A percentile compares a stretch with the other conserved stretches of the same genome.
Conservation (phyloP, 495 filamentous ascomycete species). For the Podospora australis region DNA sequence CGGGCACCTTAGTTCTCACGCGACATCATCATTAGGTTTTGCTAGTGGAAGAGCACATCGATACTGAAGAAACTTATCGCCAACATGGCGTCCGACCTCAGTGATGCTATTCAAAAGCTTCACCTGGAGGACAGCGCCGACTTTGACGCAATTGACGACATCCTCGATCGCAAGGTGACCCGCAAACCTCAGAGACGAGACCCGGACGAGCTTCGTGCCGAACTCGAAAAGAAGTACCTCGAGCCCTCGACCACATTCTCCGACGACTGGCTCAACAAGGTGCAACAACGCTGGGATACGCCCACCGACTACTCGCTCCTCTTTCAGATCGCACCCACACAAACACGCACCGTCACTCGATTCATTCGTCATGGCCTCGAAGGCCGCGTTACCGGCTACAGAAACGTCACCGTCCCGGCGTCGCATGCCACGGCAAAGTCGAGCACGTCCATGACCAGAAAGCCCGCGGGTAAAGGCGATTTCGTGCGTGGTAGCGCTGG, state of each 20-base stretch:
- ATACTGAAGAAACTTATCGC: neutral
- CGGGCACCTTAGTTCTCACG: neutral
- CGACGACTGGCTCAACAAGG: conserved; percentile 71
- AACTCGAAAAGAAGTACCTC: conserved; percentile 72
- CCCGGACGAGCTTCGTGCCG: conserved; percentile 52
- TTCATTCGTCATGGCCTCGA: conserved; percentile 91
- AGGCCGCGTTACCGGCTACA: conserved; percentile 88
- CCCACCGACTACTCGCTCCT: conserved; percentile 69
- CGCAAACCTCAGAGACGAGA: conserved; percentile 53
- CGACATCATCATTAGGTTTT: neutral
- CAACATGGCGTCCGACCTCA: conserved; percentile 36
- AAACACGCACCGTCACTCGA: conserved; percentile 85
- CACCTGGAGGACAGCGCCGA: conserved; percentile 23
- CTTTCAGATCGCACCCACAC: conserved; percentile 81
- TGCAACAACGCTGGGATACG: conserved; percentile 88
- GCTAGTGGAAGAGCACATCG: neutral
- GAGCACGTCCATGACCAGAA: conserved; percentile 82
- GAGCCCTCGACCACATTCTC: conserved; percentile 72
- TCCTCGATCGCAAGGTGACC: conserved; percentile 47
- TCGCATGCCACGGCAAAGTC: conserved; percentile 91
- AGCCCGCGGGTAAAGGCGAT: conserved; percentile 80
- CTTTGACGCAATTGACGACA: conserved; percentile 47
- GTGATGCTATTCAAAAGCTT: conserved; percentile 35
- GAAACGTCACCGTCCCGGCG: conserved; percentile 88
- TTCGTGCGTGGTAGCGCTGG: conserved; percentile 94